Percentiles rank a stretch among this genome's conserved stretches.
Evolutionary conservation across 331 rosid species (phyloP).

Genomic region (Dryas integrifolia): DNA sequence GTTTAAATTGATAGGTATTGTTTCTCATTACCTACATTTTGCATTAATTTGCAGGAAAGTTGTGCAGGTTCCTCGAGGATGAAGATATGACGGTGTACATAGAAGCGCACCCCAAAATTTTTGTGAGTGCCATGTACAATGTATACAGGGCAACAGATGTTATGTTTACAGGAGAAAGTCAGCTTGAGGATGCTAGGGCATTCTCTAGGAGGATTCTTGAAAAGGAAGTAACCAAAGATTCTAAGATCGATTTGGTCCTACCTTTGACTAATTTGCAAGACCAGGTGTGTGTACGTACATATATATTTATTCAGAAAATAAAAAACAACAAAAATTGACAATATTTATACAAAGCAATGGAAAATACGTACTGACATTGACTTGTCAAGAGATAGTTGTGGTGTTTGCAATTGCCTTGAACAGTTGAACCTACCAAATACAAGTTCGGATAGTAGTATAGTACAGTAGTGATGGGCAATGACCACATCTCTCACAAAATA

Average conservation of each 20-base stretch:
- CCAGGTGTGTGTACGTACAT: conserved; percentile 1
- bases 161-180: background rate
- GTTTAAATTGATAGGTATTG: too few relatives aligned
- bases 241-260: background rate
- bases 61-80: conserved; percentile 20
- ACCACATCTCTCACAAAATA: too few relatives aligned
- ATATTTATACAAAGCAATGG: too few relatives aligned
- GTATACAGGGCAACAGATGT: conserved; percentile 20
- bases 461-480: too few relatives aligned
- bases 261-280: conserved; percentile 1
- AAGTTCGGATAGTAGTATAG: too few relatives aligned
- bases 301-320: background rate
- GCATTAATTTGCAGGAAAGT: conserved; percentile 9
- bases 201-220: conserved; percentile 11
- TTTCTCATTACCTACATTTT: background rate
- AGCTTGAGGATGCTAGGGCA: conserved; percentile 9
- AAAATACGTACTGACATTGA: too few relatives aligned
- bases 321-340: background rate
- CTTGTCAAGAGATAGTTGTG: too few relatives aligned
- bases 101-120: conserved; percentile 8
- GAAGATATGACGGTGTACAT: conserved; percentile 1
- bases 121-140: conserved; percentile 7
- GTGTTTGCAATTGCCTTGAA: too few relatives aligned
- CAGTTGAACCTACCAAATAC: too few relatives aligned
- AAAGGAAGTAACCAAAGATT: background rate